Conservation (phyloP, 2,329 filamentous ascomycete genomes). For the Fusarium pininemorale region DNA sequence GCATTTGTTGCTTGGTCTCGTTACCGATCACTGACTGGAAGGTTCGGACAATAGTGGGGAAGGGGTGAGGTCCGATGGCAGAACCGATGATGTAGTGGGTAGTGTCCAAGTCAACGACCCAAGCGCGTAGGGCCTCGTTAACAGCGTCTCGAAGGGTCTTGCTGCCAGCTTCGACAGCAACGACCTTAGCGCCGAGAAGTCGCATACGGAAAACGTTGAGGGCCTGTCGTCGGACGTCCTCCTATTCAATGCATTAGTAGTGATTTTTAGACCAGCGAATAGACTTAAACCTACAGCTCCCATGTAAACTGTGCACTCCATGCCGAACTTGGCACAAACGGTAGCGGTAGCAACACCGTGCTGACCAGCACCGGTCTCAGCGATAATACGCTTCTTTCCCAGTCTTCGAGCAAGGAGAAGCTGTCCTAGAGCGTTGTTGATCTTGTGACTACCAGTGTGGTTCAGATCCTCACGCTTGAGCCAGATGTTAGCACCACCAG, state of each 20-base stretch:
- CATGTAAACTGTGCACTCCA: constrained; percentile 99
- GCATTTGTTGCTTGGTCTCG: constrained; percentile 94
- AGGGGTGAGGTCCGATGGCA: constrained; percentile 96
- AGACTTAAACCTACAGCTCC: constrained; percentile 68
- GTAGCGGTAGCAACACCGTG: constrained; percentile 98
- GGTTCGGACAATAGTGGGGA: constrained; percentile 95
- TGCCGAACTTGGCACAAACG: constrained; percentile 96
- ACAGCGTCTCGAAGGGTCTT: constrained; percentile 86
- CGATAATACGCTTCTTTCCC: constrained; percentile 97
- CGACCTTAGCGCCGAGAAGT: constrained; percentile 89
- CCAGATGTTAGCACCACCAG: constrained; percentile 95
- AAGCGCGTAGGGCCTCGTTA: constrained; percentile 93
- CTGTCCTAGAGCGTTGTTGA: constrained; percentile 97
- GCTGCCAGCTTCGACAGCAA: constrained; percentile 91
- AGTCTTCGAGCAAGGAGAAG: constrained; percentile 84
- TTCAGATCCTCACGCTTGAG: constrained; percentile 97
- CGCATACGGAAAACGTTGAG: constrained; percentile 99
- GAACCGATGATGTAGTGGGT: constrained; percentile 99
- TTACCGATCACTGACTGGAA: constrained; percentile 97
- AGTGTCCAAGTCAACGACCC: constrained; percentile 91
- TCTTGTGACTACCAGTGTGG: constrained; percentile 98
- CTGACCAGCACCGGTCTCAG: constrained; percentile 96
- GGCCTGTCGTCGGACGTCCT: constrained; percentile 95
- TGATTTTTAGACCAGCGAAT: not conserved
- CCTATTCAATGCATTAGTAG: constrained; percentile 53